phyloP scores from a whole-genome alignment of 169 alveolate genomes.

The Plasmodium vivax region DNA sequence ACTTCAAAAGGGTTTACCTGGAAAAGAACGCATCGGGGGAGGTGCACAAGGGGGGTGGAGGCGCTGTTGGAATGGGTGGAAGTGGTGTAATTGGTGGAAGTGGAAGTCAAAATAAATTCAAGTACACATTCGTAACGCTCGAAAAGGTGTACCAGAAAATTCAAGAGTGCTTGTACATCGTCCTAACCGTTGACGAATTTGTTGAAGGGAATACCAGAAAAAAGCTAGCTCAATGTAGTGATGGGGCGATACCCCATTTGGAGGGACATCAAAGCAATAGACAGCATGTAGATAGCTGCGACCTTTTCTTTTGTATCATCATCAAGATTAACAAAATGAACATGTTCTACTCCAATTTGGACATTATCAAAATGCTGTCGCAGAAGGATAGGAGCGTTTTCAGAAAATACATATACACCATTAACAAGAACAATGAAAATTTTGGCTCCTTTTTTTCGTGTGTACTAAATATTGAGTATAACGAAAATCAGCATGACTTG shows the following conservation, averaged over 20 bases:
- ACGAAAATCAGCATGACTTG: constrained; percentile 53
- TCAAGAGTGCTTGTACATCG: constrained; percentile 62
- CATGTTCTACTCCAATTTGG: constrained; percentile 66
- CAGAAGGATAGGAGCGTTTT: constrained; percentile 25
- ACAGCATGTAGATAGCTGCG: neutral
- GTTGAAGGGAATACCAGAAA: constrained; percentile 25
- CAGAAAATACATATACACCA: constrained; percentile 58
- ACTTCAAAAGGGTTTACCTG: constrained; percentile 51
- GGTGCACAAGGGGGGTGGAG: neutral
- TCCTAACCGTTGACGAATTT: constrained; percentile 50
- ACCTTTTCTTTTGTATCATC: constrained; percentile 8
- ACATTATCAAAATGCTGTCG: constrained; percentile 41
- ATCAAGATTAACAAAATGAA: constrained; percentile 55
- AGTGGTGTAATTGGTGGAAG: too few relatives aligned
- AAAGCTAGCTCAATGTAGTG: neutral
- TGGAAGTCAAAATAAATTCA: neutral
- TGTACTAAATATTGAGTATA: constrained; percentile 41
- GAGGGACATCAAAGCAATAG: neutral
- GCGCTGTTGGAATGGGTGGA: neutral
- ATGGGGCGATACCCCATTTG: neutral
- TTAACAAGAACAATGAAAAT: constrained; percentile 63
- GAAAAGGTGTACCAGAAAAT: constrained; percentile 70
- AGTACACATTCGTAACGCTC: constrained; percentile 28
- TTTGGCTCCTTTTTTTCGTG: constrained; percentile 22
- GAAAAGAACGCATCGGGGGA: neutral